Conservation (phyloP, 345 rosid genomes). For the Camelina sativa region DNA sequence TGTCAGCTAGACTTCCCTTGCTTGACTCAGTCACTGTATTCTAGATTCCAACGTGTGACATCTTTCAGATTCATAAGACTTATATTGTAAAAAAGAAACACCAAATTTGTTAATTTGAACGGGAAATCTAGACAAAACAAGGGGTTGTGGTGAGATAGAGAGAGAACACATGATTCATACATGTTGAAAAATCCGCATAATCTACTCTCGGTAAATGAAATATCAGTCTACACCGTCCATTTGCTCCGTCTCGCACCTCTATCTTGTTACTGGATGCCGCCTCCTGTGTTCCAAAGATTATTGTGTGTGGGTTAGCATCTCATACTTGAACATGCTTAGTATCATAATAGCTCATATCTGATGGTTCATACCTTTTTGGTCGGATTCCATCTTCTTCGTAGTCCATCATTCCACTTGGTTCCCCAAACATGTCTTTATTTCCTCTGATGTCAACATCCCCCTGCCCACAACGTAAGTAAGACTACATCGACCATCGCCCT, state of each 20-base stretch:
- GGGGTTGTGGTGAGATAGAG: not conserved
- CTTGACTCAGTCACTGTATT: not conserved
- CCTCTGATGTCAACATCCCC: slow-evolving; percentile 84
- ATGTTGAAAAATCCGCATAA: not conserved
- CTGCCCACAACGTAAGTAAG: slow-evolving; percentile 99
- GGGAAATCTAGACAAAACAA: not conserved
- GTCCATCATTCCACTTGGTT: slow-evolving; percentile 99
- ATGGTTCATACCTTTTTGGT: slow-evolving; percentile 76
- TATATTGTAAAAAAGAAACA: not conserved
- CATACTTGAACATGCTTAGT: slow-evolving; percentile 18
- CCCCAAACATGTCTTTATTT: slow-evolving; percentile 91
- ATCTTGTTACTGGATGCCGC: slow-evolving; percentile 37
- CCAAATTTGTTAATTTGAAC: not conserved
- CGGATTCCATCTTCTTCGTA: slow-evolving; percentile 91
- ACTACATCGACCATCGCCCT: slow-evolving; percentile 65
- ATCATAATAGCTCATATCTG: not conserved
- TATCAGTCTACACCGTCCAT: slow-evolving; percentile 3
- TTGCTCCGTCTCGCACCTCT: slow-evolving; percentile 12
- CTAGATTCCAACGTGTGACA: not conserved
- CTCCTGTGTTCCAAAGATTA: slow-evolving; percentile 34
- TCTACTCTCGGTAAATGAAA: slow-evolving; percentile 7
- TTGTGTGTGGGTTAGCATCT: not conserved
- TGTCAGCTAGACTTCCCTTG: not conserved
- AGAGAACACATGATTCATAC: not conserved
- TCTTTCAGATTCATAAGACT: not conserved